Base-by-base conservation (phyloP, 768 basidiomycete species). In the Suillus weaverae region DNA sequence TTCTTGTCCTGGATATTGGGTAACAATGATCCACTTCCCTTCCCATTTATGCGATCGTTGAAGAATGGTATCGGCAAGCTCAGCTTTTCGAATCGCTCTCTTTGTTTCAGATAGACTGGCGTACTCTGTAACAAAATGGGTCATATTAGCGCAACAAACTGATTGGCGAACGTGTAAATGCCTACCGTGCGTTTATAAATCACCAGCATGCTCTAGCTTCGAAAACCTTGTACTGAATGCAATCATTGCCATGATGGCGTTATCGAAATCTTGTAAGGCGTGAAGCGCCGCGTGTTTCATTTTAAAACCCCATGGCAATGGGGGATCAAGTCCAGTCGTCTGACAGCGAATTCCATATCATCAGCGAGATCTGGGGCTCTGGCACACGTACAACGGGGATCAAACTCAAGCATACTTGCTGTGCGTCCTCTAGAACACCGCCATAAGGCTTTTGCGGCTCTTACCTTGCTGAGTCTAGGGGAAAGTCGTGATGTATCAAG, bases 11-110 rank as follows among this genome's bases (percentile, higher is more conserved):
- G 30, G 5, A 68, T 48, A 50, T 68, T 53, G 22, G 39, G 9
- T 13, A 65, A 62, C 16, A 41, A n/a, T 14, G 64, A 61, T 36
- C 65, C 64, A 13, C 46, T 14, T 56, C 41, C 30, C 11, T n/a
- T 60, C 48, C 64, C 62, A 65, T 30, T 35, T 62, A 48, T 67
- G 64, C 61, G 67, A 53, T 20, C 32, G 5, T 11, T 53, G 51
- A 32, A 51, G 14, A 16, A 30, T 10, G 20, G 20, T 18, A n/a
- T n/a, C 3, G 20, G 43, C 43, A 20, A 6, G 51, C 32, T 32
- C 18, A 30, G 30, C 51, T 18, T 32, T 32, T 5, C 26, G 2
- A 14, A 30, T 50, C 30, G 22, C 2, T 9, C 51, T 53, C 18
- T 10, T 53, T 32, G 9, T 33, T 11, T 53, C 18, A 20, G 51